These are phyloP conservation scores for Cucurbita maxima DNA, from an alignment of 306 rosid genomes.

Conservation along the genomic window DNA sequence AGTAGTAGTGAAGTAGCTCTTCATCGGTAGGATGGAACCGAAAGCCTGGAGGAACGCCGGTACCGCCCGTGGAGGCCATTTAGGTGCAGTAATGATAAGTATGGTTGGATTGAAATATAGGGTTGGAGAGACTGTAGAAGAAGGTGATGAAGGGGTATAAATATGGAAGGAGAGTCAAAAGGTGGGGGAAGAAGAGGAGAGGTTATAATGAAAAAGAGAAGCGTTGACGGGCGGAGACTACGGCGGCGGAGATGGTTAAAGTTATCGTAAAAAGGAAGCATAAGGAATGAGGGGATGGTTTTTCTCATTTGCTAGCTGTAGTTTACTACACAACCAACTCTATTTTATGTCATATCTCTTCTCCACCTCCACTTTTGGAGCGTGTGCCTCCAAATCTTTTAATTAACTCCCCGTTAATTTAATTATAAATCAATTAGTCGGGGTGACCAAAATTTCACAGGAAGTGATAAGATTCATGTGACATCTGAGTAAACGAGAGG, in stretches of 20 bases:
- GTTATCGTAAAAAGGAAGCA: slow-evolving; percentile 19
- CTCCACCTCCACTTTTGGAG: neutral
- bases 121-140: neutral
- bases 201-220: slow-evolving; percentile 17
- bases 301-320: slow-evolving; percentile 6
- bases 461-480: too few species aligned
- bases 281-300: neutral
- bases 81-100: neutral
- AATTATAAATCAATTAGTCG: too few species aligned
- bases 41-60: slow-evolving; percentile 94
- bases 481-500: too few species aligned
- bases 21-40: slow-evolving; percentile 93
- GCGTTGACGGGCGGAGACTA: slow-evolving; percentile 95
- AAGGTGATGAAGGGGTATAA: slow-evolving; percentile 9
- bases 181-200: neutral
- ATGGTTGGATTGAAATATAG: neutral
- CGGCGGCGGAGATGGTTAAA: slow-evolving; percentile 81
- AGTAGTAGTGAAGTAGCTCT: slow-evolving; percentile 75
- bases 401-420: too few species aligned
- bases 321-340: neutral
- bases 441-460: too few species aligned
- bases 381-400: neutral
- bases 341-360: neutral
- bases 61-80: slow-evolving; percentile 58
- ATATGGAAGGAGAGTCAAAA: slow-evolving; percentile 34